These are phyloP conservation scores for Russula sp. DNA, from an alignment of 768 basidiomycete species.

Conservation along the genomic window DNA sequence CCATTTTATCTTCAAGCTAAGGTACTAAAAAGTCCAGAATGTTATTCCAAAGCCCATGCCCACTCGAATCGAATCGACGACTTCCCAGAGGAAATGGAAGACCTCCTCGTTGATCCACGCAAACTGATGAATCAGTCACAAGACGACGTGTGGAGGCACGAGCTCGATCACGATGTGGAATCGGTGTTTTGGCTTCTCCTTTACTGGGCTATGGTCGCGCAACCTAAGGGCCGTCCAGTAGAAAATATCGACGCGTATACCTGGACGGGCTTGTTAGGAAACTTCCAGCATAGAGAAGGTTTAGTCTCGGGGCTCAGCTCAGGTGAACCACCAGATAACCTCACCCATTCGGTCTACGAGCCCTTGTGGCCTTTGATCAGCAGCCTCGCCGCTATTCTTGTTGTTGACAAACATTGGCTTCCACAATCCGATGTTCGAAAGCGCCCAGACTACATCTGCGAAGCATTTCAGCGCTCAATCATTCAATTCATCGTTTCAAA, in stretches of 20 bases:
- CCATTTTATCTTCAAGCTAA: neutral
- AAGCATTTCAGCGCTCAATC: neutral
- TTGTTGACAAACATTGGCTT: neutral
- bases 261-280: neutral
- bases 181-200: slow-evolving; percentile 1
- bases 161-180: neutral
- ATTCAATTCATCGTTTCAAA: neutral
- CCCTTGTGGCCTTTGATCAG: neutral
- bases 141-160: neutral
- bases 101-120: neutral
- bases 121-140: neutral
- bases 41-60: neutral
- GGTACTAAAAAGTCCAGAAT: neutral
- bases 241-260: neutral
- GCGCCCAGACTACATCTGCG: neutral
- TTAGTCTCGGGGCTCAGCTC: neutral
- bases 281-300: neutral
- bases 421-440: neutral
- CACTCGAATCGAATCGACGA: neutral
- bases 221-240: neutral
- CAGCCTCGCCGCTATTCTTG: neutral
- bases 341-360: neutral
- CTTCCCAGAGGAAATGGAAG: neutral
- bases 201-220: neutral
- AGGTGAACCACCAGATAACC: no score